These are phyloP conservation scores for Letharia columbiana DNA, from an alignment of 495 filamentous ascomycete genomes.

Conservation along the genomic window DNA sequence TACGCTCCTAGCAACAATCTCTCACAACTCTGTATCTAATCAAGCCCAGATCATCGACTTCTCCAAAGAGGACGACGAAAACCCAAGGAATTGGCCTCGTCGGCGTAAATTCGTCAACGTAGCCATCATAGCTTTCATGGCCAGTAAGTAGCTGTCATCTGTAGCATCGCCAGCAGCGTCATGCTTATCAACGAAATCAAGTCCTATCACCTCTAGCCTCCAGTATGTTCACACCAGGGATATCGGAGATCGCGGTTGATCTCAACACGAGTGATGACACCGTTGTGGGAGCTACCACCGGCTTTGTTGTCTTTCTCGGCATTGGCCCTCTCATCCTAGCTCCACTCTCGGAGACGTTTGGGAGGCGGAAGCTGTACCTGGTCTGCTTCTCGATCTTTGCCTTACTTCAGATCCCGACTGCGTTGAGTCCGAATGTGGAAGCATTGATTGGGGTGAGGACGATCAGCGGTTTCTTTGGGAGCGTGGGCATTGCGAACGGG, in stretches of 20 bases:
- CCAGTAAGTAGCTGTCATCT: conserved; percentile 18
- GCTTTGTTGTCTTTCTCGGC: conserved; percentile 55
- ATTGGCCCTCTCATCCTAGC: conserved; percentile 65
- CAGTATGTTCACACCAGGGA: conserved; percentile 38
- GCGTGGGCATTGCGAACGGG: conserved; percentile 61
- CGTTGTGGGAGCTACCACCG: conserved; percentile 31
- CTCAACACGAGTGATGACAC: conserved; percentile 25
- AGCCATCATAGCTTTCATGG: conserved; percentile 36
- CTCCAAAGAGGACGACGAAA: conserved; percentile 31
- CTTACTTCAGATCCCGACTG: conserved; percentile 59
- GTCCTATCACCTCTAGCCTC: conserved; percentile 35
- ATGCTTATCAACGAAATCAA: conserved; percentile 12
- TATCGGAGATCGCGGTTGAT: conserved; percentile 33
- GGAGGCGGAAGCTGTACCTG: conserved; percentile 60
- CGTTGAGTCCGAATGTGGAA: conserved; percentile 55
- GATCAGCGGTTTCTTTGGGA: conserved; percentile 56
- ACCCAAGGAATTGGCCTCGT: conserved; percentile 33
- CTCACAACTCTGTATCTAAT: neutral
- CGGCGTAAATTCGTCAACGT: conserved; percentile 34
- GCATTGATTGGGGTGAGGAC: conserved; percentile 51
- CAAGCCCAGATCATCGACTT: conserved; percentile 28
- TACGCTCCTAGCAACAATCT: neutral
- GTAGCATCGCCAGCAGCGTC: neutral
- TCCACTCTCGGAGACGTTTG: conserved; percentile 69
- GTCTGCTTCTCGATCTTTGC: conserved; percentile 51